A percentile compares a stretch with the other conserved stretches of the same genome.
phyloP scores from a whole-genome alignment of 805 yeast species.

The Cyberlindnera galapagoensis region DNA sequence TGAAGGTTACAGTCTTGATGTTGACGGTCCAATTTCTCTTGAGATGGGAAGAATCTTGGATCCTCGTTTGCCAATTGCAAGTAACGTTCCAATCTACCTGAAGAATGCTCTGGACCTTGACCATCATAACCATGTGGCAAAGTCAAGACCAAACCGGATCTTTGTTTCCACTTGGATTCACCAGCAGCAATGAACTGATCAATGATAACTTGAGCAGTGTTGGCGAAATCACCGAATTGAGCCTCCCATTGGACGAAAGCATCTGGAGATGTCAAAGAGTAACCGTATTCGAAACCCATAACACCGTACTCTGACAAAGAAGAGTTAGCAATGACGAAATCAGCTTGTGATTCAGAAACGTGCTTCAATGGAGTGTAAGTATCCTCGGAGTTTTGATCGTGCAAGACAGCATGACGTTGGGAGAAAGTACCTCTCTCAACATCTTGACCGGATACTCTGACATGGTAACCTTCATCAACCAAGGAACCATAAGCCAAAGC shows the following conservation, averaged over 20 bases:
- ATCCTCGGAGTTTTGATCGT: conserved; percentile 84
- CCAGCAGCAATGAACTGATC: conserved; percentile 97
- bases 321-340: conserved; percentile 85
- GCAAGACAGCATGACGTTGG: conserved; percentile 97
- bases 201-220: conserved; percentile 95
- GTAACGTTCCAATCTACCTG: conserved; percentile 96
- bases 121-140: conserved; percentile 99
- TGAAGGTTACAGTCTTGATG: conserved; percentile 99
- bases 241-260: conserved; percentile 99
- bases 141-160: conserved; percentile 92
- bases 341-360: conserved; percentile 75
- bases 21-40: conserved; percentile 86
- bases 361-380: conserved; percentile 83
- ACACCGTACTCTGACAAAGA: conserved; percentile 98
- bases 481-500: conserved; percentile 96
- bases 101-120: conserved; percentile 99
- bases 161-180: conserved; percentile 98
- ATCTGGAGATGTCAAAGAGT: conserved; percentile 95
- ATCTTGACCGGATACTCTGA: conserved; percentile 98
- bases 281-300: conserved; percentile 98
- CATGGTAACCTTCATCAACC: conserved; percentile 88
- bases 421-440: conserved; percentile 99
- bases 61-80: conserved; percentile 95
- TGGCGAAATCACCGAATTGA: conserved; percentile 99
- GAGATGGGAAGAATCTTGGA: conserved; percentile 87